Conservation (phyloP, 2,329 filamentous ascomycete genomes). For the Alternaria burnsii region DNA sequence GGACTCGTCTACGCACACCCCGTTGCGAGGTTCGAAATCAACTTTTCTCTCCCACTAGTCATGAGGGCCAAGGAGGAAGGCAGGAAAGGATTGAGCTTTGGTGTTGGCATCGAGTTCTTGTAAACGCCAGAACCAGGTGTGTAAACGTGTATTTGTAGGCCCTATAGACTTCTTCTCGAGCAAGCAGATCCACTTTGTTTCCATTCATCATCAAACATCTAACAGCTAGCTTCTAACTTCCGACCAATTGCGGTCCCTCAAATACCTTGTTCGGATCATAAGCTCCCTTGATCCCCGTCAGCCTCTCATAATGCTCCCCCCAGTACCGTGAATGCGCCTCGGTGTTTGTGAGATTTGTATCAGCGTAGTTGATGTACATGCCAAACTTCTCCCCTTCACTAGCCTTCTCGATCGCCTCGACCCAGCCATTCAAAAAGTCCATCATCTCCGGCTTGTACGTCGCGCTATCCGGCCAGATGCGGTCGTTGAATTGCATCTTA, state of each 20-base stretch:
- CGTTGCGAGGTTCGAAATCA: slow-evolving; percentile 91
- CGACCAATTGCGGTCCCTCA: not conserved
- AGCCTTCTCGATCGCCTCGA: slow-evolving; percentile 41
- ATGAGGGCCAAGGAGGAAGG: slow-evolving; percentile 83
- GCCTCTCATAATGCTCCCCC: not conserved
- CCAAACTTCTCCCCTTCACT: slow-evolving; percentile 45
- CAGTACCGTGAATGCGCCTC: slow-evolving; percentile 47
- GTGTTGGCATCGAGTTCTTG: slow-evolving; percentile 96
- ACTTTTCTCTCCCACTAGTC: slow-evolving; percentile 89
- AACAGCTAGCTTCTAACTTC: not conserved
- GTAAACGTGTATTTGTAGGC: slow-evolving; percentile 17
- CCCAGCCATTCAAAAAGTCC: slow-evolving; percentile 51
- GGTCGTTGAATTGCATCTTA: slow-evolving; percentile 41
- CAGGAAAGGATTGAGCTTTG: slow-evolving; percentile 90
- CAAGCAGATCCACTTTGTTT: slow-evolving; percentile 13
- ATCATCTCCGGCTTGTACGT: slow-evolving; percentile 48
- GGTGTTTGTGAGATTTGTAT: slow-evolving; percentile 54
- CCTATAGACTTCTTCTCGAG: slow-evolving; percentile 6
- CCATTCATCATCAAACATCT: not conserved
- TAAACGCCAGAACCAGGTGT: slow-evolving; percentile 56
- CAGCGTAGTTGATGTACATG: slow-evolving; percentile 63
- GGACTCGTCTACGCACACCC: slow-evolving; percentile 96
- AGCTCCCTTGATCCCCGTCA: not conserved
- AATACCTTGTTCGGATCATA: not conserved
- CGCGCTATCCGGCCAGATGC: slow-evolving; percentile 14